Evolutionary conservation across 2,329 filamentous ascomycete genomes (phyloP), one percentile per base, ranked within the genome.

Genomic region (Fusarium ramigenum): DNA sequence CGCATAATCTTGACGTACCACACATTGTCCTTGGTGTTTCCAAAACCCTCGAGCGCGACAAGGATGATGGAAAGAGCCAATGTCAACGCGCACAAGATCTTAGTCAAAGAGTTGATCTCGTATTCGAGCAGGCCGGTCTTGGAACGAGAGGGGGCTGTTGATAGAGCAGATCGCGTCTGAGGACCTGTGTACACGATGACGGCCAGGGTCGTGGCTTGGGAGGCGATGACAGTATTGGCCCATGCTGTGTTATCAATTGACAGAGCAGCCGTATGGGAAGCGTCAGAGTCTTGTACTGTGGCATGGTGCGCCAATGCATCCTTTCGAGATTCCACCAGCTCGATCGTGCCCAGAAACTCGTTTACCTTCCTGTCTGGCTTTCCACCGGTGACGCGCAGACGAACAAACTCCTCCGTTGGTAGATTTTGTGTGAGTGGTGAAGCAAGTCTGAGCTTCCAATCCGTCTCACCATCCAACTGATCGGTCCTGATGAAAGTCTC

Each of bases 1-100:
- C 96, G 92, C 91, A 97, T 96, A 78, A 98, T 97, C 73, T 97
- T 96, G 75, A 98, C 91, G 81, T 98, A 99, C 96, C 96, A 99
- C 30, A 89, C 84, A 60, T 90, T 89, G 25, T 88, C 89, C 60
- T 90, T 86, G 4, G 89, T 90, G 73, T 86, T 89, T 52, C 91
- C 87, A 72, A 97, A 96, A 0, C 94, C 92, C 81, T 98, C 92
- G 5, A 98, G 84, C 0, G 94, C 95, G 9, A 99, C 96, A 14
- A 99, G 88, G 46, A 97, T 88, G 71, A 98, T 88, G 1, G 96
- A 98, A 7, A 99, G 86, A 1, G 93, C 90, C 3, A 98, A 85
- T 0, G 96, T 99, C 68, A 99, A 87, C 11, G 92, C 90, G 78
- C 96, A 99, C 5, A 99, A 87, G 56, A 98, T 99, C 79, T 99